Evolutionary conservation across 2,329 filamentous ascomycete genomes (phyloP).

Genomic region (Cladosporium sp.): DNA sequence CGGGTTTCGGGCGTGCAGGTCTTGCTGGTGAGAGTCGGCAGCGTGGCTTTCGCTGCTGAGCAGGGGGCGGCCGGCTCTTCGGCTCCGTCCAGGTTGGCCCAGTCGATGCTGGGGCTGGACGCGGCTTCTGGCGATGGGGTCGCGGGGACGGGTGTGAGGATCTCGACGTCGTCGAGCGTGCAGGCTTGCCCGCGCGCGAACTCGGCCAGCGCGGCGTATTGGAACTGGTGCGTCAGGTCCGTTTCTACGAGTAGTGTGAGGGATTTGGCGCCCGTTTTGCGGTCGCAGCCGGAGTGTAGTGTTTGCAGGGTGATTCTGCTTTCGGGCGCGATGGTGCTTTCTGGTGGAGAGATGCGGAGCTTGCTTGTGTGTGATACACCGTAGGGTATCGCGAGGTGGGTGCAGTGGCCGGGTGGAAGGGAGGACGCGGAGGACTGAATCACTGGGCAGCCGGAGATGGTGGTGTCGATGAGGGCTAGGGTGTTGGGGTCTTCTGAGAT

Average conservation of each 20-base stretch:
- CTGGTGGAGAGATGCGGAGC: slow-evolving; percentile 21
- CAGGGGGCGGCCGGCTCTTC: slow-evolving; percentile 2
- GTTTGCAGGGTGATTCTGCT: slow-evolving; percentile 23
- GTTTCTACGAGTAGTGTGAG: slow-evolving; percentile 24
- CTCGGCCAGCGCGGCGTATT: slow-evolving; percentile 22
- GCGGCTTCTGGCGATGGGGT: neutral
- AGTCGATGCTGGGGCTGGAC: no score
- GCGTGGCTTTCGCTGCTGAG: slow-evolving; percentile 16
- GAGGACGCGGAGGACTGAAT: slow-evolving; percentile 20
- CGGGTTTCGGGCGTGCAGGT: slow-evolving; percentile 20
- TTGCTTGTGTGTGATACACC: slow-evolving; percentile 22
- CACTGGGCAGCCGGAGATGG: slow-evolving; percentile 17
- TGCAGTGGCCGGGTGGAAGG: slow-evolving; percentile 21
- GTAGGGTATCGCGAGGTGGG: slow-evolving; percentile 24
- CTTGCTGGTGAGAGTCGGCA: slow-evolving; percentile 12
- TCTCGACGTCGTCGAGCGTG: slow-evolving; percentile 16
- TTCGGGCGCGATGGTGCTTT: slow-evolving; percentile 10
- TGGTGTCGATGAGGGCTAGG: slow-evolving; percentile 24
- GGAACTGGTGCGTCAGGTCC: slow-evolving; percentile 24
- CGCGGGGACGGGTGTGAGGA: slow-evolving; percentile 11
- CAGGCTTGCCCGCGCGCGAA: slow-evolving; percentile 17
- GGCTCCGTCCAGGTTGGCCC: slow-evolving; percentile 18
- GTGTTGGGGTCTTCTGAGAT: no score
- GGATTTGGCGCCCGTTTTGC: slow-evolving; percentile 19
- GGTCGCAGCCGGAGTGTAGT: slow-evolving; percentile 23